A percentile compares a stretch with the other conserved stretches of the same genome.
Conservation (phyloP, 192 early-diverging fungal species). For the Gonapodya sp. region DNA sequence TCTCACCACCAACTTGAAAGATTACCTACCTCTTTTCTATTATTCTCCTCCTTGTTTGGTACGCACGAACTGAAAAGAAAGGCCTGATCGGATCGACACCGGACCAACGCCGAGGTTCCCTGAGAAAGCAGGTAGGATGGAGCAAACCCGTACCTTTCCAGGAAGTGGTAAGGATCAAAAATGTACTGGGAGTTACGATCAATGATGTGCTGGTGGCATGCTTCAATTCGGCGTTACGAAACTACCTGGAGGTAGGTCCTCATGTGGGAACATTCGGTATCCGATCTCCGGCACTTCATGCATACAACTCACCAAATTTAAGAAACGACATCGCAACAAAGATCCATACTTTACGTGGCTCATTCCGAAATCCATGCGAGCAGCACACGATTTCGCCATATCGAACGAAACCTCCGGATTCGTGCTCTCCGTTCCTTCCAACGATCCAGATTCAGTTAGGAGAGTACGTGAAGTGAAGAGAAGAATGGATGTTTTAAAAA, state of each 20-base stretch:
- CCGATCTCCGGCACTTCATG: not conserved
- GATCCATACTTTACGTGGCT: not conserved
- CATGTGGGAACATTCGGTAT: not conserved
- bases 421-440: too few species aligned
- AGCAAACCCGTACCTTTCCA: too few species aligned
- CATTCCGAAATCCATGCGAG: not conserved
- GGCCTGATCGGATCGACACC: too few species aligned
- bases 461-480: not conserved
- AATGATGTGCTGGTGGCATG: not conserved
- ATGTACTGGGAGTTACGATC: not conserved
- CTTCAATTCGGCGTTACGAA: not conserved
- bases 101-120: too few species aligned
- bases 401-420: too few species aligned
- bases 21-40: too few species aligned
- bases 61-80: too few species aligned
- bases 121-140: too few species aligned
- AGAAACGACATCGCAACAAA: not conserved
- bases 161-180: too few species aligned
- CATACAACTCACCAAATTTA: not conserved
- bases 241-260: not conserved
- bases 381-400: too few species aligned
- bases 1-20: too few species aligned
- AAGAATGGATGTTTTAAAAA: not conserved
- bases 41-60: too few species aligned
- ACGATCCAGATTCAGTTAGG: not conserved